phyloP scores from a whole-genome alignment of 768 basidiomycete species.

The Pulveroboletus sp. region DNA sequence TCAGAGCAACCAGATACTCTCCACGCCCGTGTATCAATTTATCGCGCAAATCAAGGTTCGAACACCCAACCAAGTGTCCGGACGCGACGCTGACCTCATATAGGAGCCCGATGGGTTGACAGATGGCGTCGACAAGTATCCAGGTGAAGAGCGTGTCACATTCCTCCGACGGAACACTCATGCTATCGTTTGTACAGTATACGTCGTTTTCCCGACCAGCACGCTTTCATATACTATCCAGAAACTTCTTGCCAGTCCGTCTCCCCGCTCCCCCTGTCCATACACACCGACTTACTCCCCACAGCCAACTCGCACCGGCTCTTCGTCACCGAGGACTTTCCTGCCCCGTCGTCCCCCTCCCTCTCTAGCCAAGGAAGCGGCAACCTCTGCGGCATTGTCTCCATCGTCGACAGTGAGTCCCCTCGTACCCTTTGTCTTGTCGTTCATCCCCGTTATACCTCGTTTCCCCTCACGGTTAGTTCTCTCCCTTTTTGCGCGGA shows the following conservation, averaged over 20 bases:
- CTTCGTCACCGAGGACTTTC: conserved; percentile 68
- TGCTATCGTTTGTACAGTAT: conserved; percentile 44
- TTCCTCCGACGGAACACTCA: not conserved
- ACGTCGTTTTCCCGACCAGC: conserved; percentile 66
- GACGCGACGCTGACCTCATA: conserved; percentile 1
- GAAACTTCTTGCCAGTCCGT: conserved; percentile 80
- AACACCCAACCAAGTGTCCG: not conserved
- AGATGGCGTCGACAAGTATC: conserved; percentile 78
- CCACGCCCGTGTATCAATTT: conserved; percentile 66
- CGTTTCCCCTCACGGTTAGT: conserved; percentile 39
- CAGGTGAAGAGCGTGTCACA: conserved; percentile 42
- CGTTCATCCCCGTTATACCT: not conserved
- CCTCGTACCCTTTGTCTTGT: not conserved
- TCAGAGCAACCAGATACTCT: conserved; percentile 74
- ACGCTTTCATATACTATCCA: conserved; percentile 70
- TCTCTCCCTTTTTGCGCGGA: conserved; percentile 73
- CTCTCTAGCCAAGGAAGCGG: conserved; percentile 35
- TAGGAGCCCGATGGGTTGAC: conserved; percentile 73
- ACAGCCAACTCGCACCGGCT: conserved; percentile 77
- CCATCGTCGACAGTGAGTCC: conserved; percentile 73
- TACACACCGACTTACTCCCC: conserved; percentile 2
- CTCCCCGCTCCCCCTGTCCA: not conserved
- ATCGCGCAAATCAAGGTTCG: conserved; percentile 69
- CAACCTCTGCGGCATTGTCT: conserved; percentile 71
- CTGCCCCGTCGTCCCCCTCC: conserved; percentile 48